A percentile compares a stretch with the other conserved stretches of the same genome.
phyloP scores from a whole-genome alignment of 2,329 filamentous ascomycete genomes.

The Calonectria montana region DNA sequence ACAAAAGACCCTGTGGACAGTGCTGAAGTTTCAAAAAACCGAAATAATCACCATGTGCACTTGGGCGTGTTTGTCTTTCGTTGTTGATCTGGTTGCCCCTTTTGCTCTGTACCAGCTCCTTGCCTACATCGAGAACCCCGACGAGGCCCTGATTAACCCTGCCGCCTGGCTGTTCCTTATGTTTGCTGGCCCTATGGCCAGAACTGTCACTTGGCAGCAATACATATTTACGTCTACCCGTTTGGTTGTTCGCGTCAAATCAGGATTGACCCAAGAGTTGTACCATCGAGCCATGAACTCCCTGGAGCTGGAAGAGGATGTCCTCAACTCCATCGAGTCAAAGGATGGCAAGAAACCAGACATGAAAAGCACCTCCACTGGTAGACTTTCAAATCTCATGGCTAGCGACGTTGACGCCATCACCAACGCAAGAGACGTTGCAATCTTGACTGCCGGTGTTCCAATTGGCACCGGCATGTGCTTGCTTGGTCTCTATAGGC shows the following conservation, averaged over 20 bases:
- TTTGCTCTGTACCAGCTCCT: neutral
- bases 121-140: neutral
- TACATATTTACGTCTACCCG: neutral
- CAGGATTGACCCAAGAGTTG: neutral
- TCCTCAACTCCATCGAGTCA: neutral
- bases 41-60: neutral
- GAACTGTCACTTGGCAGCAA: neutral
- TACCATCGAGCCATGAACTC: neutral
- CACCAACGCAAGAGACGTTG: neutral
- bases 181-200: neutral
- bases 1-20: neutral
- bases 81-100: neutral
- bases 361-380: neutral
- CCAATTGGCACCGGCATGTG: neutral
- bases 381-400: neutral
- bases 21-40: neutral
- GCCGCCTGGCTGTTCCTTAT: neutral
- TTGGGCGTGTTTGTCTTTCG: neutral
- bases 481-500: neutral
- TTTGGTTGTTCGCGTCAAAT: neutral
- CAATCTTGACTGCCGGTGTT: neutral
- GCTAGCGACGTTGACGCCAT: conserved; percentile 1
- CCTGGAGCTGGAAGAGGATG: neutral
- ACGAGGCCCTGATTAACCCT: neutral
- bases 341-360: neutral